Conservation (phyloP, 139 green algal species). For the Trebouxia sp. region DNA sequence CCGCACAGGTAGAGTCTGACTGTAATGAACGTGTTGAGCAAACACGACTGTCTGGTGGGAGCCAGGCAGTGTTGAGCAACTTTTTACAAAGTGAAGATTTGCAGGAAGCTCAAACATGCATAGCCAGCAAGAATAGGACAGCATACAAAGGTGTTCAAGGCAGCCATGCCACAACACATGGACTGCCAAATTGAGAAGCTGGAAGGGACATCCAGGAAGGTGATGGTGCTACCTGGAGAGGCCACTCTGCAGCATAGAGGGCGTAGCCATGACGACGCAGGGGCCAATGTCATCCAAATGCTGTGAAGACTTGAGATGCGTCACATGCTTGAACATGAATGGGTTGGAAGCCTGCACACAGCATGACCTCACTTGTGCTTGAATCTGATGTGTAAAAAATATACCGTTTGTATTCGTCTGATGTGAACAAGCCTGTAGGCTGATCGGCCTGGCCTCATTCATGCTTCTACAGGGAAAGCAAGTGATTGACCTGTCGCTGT, state of each 20-base stretch:
- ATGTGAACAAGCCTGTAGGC: too few species aligned
- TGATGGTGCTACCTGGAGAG: constrained; percentile 41
- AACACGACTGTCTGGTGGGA: neutral
- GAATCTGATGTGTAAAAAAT: neutral
- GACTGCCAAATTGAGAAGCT: too few species aligned
- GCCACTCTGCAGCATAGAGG: constrained; percentile 87
- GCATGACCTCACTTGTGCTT: neutral
- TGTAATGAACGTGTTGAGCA: constrained; percentile 16
- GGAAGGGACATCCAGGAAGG: neutral
- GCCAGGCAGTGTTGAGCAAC: too few species aligned
- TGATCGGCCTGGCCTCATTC: too few species aligned
- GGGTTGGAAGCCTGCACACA: constrained; percentile 73
- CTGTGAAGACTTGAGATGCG: constrained; percentile 68
- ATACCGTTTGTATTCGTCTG: too few species aligned
- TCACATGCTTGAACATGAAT: constrained; percentile 95
- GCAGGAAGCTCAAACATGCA: neutral
- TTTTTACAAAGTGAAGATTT: too few species aligned
- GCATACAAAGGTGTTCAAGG: too few species aligned
- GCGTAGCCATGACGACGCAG: constrained; percentile 95
- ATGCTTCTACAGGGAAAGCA: too few species aligned
- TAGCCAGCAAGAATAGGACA: too few species aligned
- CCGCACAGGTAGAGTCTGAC: neutral
- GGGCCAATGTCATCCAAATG: constrained; percentile 83
- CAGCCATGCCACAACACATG: too few species aligned
- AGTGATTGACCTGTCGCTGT: too few species aligned